Percentiles rank a stretch among this genome's conserved stretches.
Evolutionary conservation across 2,329 filamentous ascomycete genomes (phyloP).

Genomic region (Penicillium capsulatum): DNA sequence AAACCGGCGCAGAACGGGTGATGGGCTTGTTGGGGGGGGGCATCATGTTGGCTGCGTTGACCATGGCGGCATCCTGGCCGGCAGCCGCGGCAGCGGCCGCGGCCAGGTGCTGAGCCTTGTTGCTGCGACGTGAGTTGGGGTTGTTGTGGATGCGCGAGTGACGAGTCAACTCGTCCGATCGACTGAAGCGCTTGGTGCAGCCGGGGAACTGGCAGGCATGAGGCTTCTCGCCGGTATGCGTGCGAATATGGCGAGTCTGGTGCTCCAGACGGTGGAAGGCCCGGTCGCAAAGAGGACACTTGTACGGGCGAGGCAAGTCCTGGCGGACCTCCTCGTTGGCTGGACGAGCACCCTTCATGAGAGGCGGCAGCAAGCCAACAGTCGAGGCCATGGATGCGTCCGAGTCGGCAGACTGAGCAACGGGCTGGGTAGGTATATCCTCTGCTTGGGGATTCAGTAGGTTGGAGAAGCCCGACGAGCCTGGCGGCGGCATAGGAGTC

Average conservation of each 20-base stretch:
- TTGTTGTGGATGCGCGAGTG: slow-evolving; percentile 99
- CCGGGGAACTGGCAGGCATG: slow-evolving; percentile 93
- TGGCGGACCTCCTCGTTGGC: slow-evolving; percentile 58
- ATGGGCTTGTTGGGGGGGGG: slow-evolving; percentile 74
- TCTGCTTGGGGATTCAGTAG: slow-evolving; percentile 61
- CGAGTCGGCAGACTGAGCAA: slow-evolving; percentile 23
- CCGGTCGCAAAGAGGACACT: slow-evolving; percentile 96
- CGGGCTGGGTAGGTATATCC: slow-evolving; percentile 19
- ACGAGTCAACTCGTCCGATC: slow-evolving; percentile 91
- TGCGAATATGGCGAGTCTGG: slow-evolving; percentile 86
- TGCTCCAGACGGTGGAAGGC: slow-evolving; percentile 97
- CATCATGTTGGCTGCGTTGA: slow-evolving; percentile 61
- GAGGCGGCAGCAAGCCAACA: slow-evolving; percentile 43
- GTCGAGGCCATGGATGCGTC: slow-evolving; percentile 42
- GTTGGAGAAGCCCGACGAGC: slow-evolving; percentile 70
- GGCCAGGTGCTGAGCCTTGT: slow-evolving; percentile 69
- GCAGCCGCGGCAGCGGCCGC: slow-evolving; percentile 54
- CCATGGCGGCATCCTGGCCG: slow-evolving; percentile 48
- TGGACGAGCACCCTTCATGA: slow-evolving; percentile 49
- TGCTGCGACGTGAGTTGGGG: slow-evolving; percentile 88
- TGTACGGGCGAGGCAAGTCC: slow-evolving; percentile 94
- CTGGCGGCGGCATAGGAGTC: slow-evolving; percentile 69
- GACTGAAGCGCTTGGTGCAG: slow-evolving; percentile 94
- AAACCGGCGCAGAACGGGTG: slow-evolving; percentile 82
- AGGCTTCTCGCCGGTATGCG: slow-evolving; percentile 96